phyloP scores from a whole-genome alignment of 2,329 filamentous ascomycete species.

The Microdochium nivale region DNA sequence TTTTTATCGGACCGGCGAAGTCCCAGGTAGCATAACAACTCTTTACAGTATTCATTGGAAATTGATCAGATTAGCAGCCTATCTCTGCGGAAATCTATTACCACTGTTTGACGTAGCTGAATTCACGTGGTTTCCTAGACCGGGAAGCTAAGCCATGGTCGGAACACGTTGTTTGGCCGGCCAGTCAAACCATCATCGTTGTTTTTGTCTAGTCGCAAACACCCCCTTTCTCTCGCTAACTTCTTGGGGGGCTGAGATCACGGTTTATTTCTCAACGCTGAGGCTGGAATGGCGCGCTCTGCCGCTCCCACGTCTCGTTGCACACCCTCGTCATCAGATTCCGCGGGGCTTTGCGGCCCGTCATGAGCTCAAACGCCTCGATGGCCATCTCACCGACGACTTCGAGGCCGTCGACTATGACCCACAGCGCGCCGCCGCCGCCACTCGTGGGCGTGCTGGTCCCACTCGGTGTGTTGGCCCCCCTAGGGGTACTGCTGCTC shows the following conservation, averaged over 20 bases:
- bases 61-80: neutral
- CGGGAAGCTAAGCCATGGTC: too few relatives aligned
- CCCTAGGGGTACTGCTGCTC: conserved; percentile 15
- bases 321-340: conserved; percentile 57
- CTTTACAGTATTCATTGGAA: too few relatives aligned
- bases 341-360: conserved; percentile 61
- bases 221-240: neutral
- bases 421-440: conserved; percentile 47
- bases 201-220: neutral
- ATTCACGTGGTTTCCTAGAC: too few relatives aligned
- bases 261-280: conserved; percentile 7
- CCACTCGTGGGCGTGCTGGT: neutral
- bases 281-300: conserved; percentile 23
- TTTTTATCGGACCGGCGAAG: neutral
- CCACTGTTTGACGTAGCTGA: too few relatives aligned
- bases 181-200: too few relatives aligned
- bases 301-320: conserved; percentile 31
- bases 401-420: conserved; percentile 63
- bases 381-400: conserved; percentile 67
- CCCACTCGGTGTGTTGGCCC: conserved; percentile 8
- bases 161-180: too few relatives aligned
- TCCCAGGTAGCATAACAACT: too few relatives aligned
- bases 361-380: conserved; percentile 70
- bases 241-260: neutral
- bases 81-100: neutral